Evolutionary conservation across 441 rosid species (phyloP), one percentile per base, ranked within the genome.

Genomic region (Adansonia rubrostipa): DNA sequence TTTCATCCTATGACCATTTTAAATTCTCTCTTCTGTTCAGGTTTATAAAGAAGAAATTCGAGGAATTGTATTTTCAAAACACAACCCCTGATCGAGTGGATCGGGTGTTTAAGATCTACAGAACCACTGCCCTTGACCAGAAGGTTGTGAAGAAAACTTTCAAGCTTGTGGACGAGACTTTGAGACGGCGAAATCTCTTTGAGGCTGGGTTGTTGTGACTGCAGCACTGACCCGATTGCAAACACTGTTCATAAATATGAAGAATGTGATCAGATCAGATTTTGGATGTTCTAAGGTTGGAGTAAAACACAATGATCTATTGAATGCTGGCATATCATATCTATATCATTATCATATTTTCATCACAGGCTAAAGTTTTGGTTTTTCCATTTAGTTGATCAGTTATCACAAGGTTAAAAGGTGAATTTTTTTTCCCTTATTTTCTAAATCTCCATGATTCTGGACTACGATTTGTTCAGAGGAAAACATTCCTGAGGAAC

Each of bases 101-200:
- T 82, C 83, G 97, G 24, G 98, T 96, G 20, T 96, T 96, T 81
- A 96, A 96, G 87, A 91, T 94, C 84, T 94, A 96, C 70, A 86
- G 99, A 76, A 96, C 98, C 3, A 94, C 97, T 0, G 98, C 98
- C 15, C 91, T 96, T 50, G 98, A 96, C 78, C 98, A 91, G 87
- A 96, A 93, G 85, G 96, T 96, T n/a, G 97, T 96, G 83, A 96
- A 94, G 91, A 96, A 96, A 84, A 96, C 99, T 2, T 96, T 96
- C 90, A 96, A 96, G 86, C 97, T 96, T 3, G 98, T 96, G 20
- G 99, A 96, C 15, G 99, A 96, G 88, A 94, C 96, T 0, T 77
- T 96, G 79, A 88, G 98, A 82, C 89, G 98, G 65, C 89, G 99
- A 83, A 93, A 96, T 85, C 92, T 96, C n/a, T 89, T 90, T 3